Evolutionary conservation across 495 filamentous ascomycete genomes (phyloP).

Genomic region (Penicillium atrosanguineum): DNA sequence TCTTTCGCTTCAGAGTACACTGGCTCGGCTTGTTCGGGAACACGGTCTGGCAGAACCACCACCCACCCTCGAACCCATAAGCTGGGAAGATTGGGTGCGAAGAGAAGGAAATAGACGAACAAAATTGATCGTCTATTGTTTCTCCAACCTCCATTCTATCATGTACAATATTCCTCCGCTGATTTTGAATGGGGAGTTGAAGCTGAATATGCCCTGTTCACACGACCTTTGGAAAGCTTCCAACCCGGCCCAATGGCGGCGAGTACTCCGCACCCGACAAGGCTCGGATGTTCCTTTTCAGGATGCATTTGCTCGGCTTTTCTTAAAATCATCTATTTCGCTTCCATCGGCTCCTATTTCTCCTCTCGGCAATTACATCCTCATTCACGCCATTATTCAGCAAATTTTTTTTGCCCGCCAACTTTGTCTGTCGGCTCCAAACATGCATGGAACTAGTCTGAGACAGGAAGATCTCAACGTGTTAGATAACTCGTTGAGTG

Average conservation of each 20-base stretch:
- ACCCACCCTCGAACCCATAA: constrained; percentile 31
- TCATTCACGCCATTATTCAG: constrained; percentile 53
- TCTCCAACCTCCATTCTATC: constrained; percentile 54
- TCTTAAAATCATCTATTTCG: constrained; percentile 40
- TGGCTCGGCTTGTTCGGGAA: constrained; percentile 49
- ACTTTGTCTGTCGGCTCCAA: constrained; percentile 45
- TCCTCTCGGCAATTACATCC: constrained; percentile 52
- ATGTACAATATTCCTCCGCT: constrained; percentile 55
- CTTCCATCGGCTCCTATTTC: constrained; percentile 50
- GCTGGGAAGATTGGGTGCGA: constrained; percentile 51
- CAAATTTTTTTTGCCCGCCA: constrained; percentile 53
- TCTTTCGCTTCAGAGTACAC: constrained; percentile 47
- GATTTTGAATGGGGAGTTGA: constrained; percentile 49
- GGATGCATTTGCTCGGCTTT: constrained; percentile 48
- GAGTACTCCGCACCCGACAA: constrained; percentile 35
- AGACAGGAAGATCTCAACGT: constrained; percentile 43
- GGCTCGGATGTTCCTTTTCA: constrained; percentile 44
- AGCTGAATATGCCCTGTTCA: constrained; percentile 49
- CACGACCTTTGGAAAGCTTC: constrained; percentile 52
- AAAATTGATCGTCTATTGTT: constrained; percentile 52
- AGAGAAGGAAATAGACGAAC: constrained; percentile 50
- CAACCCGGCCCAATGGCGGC: constrained; percentile 46
- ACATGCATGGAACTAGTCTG: constrained; percentile 43
- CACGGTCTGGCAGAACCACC: constrained; percentile 43
- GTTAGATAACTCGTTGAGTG: constrained; percentile 42